Evolutionary conservation across 805 yeast genomes (phyloP).

Genomic region (Yamadazyma akitaensis): DNA sequence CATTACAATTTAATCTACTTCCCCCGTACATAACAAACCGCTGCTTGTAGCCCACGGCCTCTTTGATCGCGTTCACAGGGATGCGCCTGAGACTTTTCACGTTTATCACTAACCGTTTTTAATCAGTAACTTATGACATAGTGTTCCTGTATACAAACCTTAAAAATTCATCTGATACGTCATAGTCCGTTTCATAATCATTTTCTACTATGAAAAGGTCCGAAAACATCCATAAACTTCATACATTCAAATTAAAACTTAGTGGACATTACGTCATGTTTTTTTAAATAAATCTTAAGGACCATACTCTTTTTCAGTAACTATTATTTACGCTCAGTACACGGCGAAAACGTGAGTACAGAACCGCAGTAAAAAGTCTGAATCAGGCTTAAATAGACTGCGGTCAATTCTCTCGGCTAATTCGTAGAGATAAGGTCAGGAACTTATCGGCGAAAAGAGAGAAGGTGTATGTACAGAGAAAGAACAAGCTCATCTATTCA

Average conservation of each 20-base stretch:
- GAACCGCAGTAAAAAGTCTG: too few relatives aligned
- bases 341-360: too few relatives aligned
- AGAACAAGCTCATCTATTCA: too few relatives aligned
- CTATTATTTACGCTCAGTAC: too few relatives aligned
- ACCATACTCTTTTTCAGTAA: background rate
- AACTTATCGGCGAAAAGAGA: too few relatives aligned
- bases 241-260: background rate
- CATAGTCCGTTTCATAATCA: constrained; percentile 1
- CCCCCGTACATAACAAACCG: background rate
- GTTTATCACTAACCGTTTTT: background rate
- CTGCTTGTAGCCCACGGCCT: background rate
- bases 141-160: constrained; percentile 4
- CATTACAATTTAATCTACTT: too few relatives aligned
- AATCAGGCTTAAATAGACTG: too few relatives aligned
- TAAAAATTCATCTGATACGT: background rate
- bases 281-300: background rate
- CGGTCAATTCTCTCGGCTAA: too few relatives aligned
- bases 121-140: constrained; percentile 6
- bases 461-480: too few relatives aligned
- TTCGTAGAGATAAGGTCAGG: too few relatives aligned
- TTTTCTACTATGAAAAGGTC: background rate
- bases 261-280: background rate
- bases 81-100: background rate
- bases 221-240: background rate
- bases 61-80: background rate